Percentiles rank a stretch among this genome's conserved stretches.
phyloP scores from a whole-genome alignment of 2,329 filamentous ascomycete species.

The Pseudocercospora vitis region DNA sequence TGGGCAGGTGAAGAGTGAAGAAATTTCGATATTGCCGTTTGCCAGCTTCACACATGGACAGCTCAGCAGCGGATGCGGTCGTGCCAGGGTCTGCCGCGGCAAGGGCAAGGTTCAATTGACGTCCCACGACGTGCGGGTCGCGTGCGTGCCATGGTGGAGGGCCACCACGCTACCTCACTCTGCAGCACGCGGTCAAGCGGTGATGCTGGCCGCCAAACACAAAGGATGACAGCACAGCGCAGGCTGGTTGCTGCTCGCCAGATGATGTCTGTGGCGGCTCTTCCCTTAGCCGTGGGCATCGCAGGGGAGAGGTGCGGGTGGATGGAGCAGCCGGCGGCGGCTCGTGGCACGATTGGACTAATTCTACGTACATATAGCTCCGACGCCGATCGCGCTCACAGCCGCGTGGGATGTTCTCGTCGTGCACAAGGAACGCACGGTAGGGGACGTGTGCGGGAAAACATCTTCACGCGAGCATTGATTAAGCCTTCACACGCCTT shows the following conservation, averaged over 20 bases:
- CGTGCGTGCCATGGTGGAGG: not conserved
- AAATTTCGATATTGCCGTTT: not conserved
- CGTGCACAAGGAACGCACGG: no score
- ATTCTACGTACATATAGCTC: no score
- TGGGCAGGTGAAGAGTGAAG: constrained; percentile 4
- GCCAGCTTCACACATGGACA: constrained; percentile 6
- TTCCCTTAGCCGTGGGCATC: not conserved
- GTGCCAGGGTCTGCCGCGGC: constrained; percentile 11
- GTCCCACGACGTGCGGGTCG: not conserved
- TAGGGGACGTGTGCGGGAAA: not conserved
- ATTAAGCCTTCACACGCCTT: no score
- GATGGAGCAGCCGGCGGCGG: not conserved
- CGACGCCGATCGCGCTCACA: no score
- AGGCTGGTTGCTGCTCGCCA: not conserved
- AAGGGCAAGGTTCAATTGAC: not conserved
- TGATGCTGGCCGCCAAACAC: not conserved
- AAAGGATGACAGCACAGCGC: no score
- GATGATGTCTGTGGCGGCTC: constrained; percentile 3
- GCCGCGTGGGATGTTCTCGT: no score
- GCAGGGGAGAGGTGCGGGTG: constrained; percentile 1
- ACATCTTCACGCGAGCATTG: no score
- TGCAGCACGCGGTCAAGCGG: not conserved
- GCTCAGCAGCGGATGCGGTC: not conserved
- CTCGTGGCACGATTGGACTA: no score
- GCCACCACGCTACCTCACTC: not conserved